Base-by-base conservation (phyloP, 306 rosid genomes). In the Inga laurina region DNA sequence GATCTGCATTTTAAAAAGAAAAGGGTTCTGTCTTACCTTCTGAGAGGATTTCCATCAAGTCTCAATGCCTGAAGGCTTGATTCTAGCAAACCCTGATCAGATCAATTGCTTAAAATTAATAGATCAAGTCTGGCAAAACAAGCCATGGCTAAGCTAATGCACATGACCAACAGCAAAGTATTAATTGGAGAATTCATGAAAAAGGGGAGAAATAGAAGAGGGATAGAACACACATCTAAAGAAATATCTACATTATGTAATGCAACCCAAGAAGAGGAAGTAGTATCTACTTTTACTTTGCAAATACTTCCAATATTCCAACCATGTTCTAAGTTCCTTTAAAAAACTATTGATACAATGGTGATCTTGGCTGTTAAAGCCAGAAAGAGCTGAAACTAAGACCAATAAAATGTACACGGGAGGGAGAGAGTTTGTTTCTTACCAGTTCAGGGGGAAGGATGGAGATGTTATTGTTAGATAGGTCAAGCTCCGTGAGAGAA, bases 31-130 rank as follows among this genome's bases (percentile, higher is more conserved):
- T 71, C 59, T 21, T 84, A 95, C 99, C 99, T 93, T 93, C 99
- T 90, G 81, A 95, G 88, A 39, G 98, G 98, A 94, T 95, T 95
- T 82, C 99, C 98, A 41, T 87, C 97, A 66, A 95, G 93, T 90
- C 94, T 88, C 78, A 95, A 83, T 48, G 85, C 91, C 81, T 91
- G 98, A 59, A 95, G 89, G 89, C 81, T 91, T 34, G 94, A 88
- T 84, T 95, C 99, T 72, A 95, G 94, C 78, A 93, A 81, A 84
- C 99, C 97, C 99, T 95, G 91, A 87, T 46, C 54, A 88, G 81
- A 77, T 71, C 6, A 80, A 79, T 69, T 51, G 67, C 67, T 76
- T 34, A 64, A 84, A 74, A 82, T 81, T 74, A 69, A 66, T 21
- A 68, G 77, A 87, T 67, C 75, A 45, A 72, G 56, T 66, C 74